A percentile compares a stretch with the other conserved stretches of the same genome.
Conservation (phyloP, 2,329 filamentous ascomycete genomes). For the Magnaporthiopsis poae region DNA sequence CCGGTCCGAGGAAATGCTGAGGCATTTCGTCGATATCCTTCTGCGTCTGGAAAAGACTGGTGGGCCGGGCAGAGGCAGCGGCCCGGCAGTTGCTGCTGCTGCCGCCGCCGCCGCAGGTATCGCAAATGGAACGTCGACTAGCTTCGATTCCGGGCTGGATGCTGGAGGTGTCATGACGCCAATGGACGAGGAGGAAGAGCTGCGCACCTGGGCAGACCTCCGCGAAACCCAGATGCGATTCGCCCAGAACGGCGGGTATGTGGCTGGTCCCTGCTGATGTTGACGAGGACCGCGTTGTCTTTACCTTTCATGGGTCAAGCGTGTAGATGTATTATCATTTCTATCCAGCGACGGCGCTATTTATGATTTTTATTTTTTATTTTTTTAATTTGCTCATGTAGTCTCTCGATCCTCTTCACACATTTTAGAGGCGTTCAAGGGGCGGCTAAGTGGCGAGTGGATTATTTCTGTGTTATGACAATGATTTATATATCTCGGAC, state of each 20-base stretch:
- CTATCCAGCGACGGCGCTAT: too few relatives aligned
- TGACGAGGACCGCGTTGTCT: neutral
- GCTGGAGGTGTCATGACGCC: conserved; percentile 31
- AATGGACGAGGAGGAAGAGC: conserved; percentile 64
- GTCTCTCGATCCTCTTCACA: neutral
- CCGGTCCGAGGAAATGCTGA: conserved; percentile 60
- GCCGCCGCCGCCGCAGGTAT: conserved; percentile 19
- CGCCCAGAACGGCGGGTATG: conserved; percentile 20
- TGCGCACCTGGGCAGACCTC: conserved; percentile 68
- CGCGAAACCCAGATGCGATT: conserved; percentile 63
- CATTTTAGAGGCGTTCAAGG: neutral
- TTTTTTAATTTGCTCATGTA: neutral
- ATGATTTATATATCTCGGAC: neutral
- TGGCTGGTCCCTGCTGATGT: neutral
- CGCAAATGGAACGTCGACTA: conserved; percentile 15
- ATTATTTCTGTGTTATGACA: neutral
- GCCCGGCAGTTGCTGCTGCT: neutral
- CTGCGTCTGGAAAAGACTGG: conserved; percentile 61
- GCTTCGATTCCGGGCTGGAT: neutral
- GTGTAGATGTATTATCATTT: neutral
- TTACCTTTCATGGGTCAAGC: neutral
- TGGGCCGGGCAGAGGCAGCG: conserved; percentile 2
- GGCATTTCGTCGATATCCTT: conserved; percentile 63
- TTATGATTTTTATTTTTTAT: neutral
- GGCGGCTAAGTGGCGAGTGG: too few relatives aligned